Evolutionary conservation across 805 yeast species (phyloP).

Genomic region (Ogataea trehaloabstinens): DNA sequence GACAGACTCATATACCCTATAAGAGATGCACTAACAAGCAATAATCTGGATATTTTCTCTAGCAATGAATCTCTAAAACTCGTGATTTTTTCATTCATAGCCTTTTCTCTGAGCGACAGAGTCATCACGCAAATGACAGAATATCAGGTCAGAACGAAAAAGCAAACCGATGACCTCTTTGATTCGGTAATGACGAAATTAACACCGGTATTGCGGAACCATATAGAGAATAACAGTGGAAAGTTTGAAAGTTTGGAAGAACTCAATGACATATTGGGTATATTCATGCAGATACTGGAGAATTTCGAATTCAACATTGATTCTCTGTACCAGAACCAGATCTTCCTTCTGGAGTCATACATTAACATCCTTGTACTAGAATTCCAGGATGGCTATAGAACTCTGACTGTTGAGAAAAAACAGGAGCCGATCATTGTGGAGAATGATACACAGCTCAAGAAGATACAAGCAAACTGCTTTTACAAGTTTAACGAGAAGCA

Average conservation of each 20-base stretch:
- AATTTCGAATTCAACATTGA: conserved; percentile 60
- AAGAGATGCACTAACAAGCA: conserved; percentile 38
- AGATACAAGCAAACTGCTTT: conserved; percentile 47
- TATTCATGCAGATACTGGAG: conserved; percentile 74
- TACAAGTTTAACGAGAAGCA: conserved; percentile 22
- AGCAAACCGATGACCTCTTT: conserved; percentile 73
- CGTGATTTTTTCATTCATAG: conserved; percentile 61
- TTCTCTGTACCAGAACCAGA: conserved; percentile 60
- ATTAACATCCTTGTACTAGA: conserved; percentile 53
- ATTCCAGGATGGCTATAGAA: conserved; percentile 60
- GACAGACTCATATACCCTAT: conserved; percentile 66
- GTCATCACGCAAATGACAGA: conserved; percentile 62
- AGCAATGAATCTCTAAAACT: conserved; percentile 47
- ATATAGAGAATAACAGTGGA: conserved; percentile 40
- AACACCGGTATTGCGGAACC: conserved; percentile 54
- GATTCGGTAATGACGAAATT: conserved; percentile 60
- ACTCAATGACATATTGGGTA: conserved; percentile 63
- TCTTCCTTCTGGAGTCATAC: conserved; percentile 57
- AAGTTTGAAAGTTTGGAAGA: conserved; percentile 46
- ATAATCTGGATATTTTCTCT: conserved; percentile 29
- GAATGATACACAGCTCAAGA: conserved; percentile 56
- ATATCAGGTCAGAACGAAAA: conserved; percentile 58
- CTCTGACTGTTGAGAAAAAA: conserved; percentile 71
- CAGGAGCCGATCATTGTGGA: conserved; percentile 82
- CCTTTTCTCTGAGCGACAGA: conserved; percentile 76